phyloP scores from a whole-genome alignment of 2,329 filamentous ascomycete species.

The Microsporum ferrugineum region DNA sequence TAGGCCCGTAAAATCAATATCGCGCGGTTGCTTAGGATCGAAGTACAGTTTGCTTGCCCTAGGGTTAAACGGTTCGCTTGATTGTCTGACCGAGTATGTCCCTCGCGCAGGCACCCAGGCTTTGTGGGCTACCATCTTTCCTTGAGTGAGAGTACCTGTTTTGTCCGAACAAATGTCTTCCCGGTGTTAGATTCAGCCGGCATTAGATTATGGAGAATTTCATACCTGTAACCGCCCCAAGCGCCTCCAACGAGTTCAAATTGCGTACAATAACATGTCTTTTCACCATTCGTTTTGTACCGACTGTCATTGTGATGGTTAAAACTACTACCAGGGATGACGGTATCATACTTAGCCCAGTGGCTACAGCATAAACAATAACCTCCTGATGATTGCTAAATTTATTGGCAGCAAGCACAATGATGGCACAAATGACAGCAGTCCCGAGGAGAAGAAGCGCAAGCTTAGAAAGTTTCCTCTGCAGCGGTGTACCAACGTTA shows the following conservation, averaged over 20 bases:
- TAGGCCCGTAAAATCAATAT: conserved; percentile 17
- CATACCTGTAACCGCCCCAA: conserved; percentile 45
- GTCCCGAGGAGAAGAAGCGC: conserved; percentile 55
- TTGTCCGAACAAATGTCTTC: conserved; percentile 45
- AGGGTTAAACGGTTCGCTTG: conserved; percentile 47
- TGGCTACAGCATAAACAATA: conserved; percentile 53
- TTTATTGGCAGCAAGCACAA: conserved; percentile 54
- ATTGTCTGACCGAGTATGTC: conserved; percentile 46
- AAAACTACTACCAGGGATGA: conserved; percentile 53
- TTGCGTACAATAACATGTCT: conserved; percentile 48
- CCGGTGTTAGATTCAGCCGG: neutral
- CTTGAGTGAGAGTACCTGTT: conserved; percentile 50
- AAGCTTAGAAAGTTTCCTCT: conserved; percentile 55
- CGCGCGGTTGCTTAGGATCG: conserved; percentile 22
- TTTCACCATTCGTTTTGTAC: conserved; percentile 47
- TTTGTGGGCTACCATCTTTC: conserved; percentile 52
- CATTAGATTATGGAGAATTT: neutral
- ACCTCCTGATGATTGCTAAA: conserved; percentile 45
- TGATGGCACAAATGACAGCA: conserved; percentile 56
- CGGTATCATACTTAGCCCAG: conserved; percentile 50
- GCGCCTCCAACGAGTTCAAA: conserved; percentile 46
- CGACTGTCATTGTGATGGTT: conserved; percentile 56
- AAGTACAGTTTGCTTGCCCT: conserved; percentile 39
- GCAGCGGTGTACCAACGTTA: conserved; percentile 56
- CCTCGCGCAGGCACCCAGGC: conserved; percentile 48